These are phyloP conservation scores for Trypanosoma lewisi DNA, from an alignment of 208 protist species.

Conservation along the genomic window DNA sequence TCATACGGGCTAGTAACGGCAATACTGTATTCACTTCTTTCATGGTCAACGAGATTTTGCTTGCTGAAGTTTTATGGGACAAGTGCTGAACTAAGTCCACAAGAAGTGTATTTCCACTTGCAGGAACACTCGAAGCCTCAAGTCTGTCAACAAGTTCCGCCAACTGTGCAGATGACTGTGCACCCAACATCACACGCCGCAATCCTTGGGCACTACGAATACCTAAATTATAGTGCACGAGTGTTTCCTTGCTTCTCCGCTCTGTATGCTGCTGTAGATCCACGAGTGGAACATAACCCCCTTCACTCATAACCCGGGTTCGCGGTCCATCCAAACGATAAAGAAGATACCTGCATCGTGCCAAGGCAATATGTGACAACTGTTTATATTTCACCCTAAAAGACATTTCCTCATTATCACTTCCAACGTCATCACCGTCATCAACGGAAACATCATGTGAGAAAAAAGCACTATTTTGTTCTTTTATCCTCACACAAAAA, in stretches of 20 bases:
- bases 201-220: slow-evolving; percentile 69
- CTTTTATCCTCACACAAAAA: slow-evolving; percentile 49
- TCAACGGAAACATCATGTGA: slow-evolving; percentile 8
- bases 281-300: slow-evolving; percentile 64
- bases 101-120: slow-evolving; percentile 32
- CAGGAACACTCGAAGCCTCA: slow-evolving; percentile 21
- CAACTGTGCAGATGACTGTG: slow-evolving; percentile 39
- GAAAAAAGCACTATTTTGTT: slow-evolving; percentile 59
- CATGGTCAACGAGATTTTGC: slow-evolving; percentile 42
- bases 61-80: slow-evolving; percentile 46
- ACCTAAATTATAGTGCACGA: slow-evolving; percentile 74
- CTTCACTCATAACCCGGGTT: slow-evolving; percentile 66
- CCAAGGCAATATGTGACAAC: slow-evolving; percentile 42
- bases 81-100: slow-evolving; percentile 70
- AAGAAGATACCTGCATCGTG: slow-evolving; percentile 63
- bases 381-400: slow-evolving; percentile 23
- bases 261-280: slow-evolving; percentile 66
- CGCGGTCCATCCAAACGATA: slow-evolving; percentile 45
- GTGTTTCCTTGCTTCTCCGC: slow-evolving; percentile 42
- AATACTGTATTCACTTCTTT: slow-evolving; percentile 59
- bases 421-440: too few species aligned
- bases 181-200: slow-evolving; percentile 45
- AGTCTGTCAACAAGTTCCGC: slow-evolving; percentile 59
- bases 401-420: slow-evolving; percentile 17
- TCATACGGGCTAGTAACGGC: slow-evolving; percentile 47